These are phyloP conservation scores for Colletotrichum orbiculare DNA, from an alignment of 2,329 filamentous ascomycete species.

Conservation along the genomic window DNA sequence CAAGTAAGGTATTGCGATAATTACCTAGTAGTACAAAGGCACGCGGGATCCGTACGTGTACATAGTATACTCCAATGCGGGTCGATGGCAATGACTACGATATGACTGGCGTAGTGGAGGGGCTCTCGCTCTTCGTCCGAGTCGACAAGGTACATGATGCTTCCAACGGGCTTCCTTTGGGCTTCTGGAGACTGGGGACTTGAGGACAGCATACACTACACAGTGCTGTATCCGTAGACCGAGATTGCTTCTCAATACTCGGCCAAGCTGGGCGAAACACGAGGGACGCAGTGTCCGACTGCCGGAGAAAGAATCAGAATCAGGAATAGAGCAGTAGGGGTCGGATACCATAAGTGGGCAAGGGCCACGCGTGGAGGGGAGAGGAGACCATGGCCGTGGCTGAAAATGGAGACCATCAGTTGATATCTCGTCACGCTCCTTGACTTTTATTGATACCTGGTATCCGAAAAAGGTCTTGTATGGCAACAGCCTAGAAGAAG, in stretches of 20 bases:
- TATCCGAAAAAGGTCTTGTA: too few relatives aligned
- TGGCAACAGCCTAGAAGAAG: too few relatives aligned
- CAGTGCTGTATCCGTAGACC: neutral
- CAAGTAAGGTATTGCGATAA: too few relatives aligned
- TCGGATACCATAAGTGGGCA: constrained; percentile 18
- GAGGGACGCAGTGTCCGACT: constrained; percentile 27
- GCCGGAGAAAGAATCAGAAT: constrained; percentile 33
- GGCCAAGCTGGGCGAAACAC: constrained; percentile 32
- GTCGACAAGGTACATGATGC: constrained; percentile 6
- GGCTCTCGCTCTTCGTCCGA: constrained; percentile 11
- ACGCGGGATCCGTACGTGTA: too few relatives aligned
- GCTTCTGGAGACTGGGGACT: constrained; percentile 9
- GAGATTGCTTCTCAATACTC: constrained; percentile 26
- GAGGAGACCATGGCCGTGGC: constrained; percentile 1
- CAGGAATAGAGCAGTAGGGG: constrained; percentile 31
- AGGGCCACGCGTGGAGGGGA: constrained; percentile 16
- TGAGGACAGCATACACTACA: too few relatives aligned
- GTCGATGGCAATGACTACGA: constrained; percentile 7
- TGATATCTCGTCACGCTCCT: too few relatives aligned
- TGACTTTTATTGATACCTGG: too few relatives aligned
- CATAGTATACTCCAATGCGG: neutral
- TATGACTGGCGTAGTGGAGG: constrained; percentile 9
- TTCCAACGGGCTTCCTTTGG: constrained; percentile 25
- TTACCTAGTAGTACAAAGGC: too few relatives aligned
- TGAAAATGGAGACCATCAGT: neutral